Percentiles rank a stretch among this genome's conserved stretches.
phyloP scores from a whole-genome alignment of 208 protist species.

The Hexamita inflata region DNA sequence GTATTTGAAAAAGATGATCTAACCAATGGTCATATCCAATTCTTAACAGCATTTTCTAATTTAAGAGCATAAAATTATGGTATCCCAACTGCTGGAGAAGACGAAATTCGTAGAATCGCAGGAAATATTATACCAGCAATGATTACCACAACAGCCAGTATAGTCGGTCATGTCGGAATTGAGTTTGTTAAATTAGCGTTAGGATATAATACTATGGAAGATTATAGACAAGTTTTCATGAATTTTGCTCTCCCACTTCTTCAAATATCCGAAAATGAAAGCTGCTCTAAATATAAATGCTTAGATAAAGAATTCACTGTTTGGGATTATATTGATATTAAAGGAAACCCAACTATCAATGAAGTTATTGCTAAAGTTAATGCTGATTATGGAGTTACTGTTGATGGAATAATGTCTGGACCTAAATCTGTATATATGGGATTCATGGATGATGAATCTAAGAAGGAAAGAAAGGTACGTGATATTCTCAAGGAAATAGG shows the following conservation, averaged over 20 bases:
- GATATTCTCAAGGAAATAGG: too few relatives aligned
- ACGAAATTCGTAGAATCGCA: conserved; percentile 63
- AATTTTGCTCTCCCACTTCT: conserved; percentile 42
- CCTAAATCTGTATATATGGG: too few relatives aligned
- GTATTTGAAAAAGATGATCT: conserved; percentile 78
- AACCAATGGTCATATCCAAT: conserved; percentile 71
- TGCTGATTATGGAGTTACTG: too few relatives aligned
- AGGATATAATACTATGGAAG: conserved; percentile 9
- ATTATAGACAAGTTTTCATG: conserved; percentile 29
- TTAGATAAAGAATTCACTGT: too few relatives aligned
- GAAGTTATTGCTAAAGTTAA: too few relatives aligned
- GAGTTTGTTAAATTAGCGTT: conserved; percentile 84
- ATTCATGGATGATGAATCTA: too few relatives aligned
- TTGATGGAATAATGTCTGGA: too few relatives aligned
- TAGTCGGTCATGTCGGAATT: conserved; percentile 83
- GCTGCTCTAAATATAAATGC: too few relatives aligned
- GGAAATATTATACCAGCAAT: conserved; percentile 99
- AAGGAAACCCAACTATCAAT: too few relatives aligned
- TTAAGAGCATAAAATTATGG: conserved; percentile 68
- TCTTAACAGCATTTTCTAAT: conserved; percentile 69
- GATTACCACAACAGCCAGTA: conserved; percentile 94
- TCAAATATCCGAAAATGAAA: conserved; percentile 22
- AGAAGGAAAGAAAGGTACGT: too few relatives aligned
- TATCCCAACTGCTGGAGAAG: conserved; percentile 62
- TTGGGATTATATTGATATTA: too few relatives aligned